phyloP scores from a whole-genome alignment of 495 filamentous ascomycete species.

The Friedmanniomyces endolithicus region DNA sequence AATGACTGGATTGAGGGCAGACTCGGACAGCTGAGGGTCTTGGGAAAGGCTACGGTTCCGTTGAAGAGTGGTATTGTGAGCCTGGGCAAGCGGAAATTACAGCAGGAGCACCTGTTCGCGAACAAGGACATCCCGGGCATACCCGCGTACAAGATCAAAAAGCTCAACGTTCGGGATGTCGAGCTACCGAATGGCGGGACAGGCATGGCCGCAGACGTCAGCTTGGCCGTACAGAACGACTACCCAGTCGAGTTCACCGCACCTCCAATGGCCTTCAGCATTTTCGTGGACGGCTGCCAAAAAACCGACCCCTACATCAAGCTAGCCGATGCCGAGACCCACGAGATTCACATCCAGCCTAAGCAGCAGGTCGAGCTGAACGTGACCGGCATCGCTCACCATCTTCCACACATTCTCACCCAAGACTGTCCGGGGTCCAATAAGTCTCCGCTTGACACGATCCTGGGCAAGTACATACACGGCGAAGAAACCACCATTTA shows the following conservation, averaged over 20 bases:
- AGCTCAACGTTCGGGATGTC: constrained; percentile 62
- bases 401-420: constrained; percentile 59
- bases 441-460: constrained; percentile 71
- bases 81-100: constrained; percentile 59
- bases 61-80: constrained; percentile 66
- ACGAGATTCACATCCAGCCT: constrained; percentile 50
- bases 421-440: constrained; percentile 57
- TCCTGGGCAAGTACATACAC: constrained; percentile 70
- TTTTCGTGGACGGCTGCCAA: constrained; percentile 67
- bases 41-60: constrained; percentile 54
- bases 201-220: constrained; percentile 66
- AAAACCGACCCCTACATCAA: constrained; percentile 48
- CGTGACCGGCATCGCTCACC: constrained; percentile 52
- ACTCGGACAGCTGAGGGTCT: constrained; percentile 51
- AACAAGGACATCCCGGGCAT: constrained; percentile 68
- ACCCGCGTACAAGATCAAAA: constrained; percentile 64
- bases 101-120: constrained; percentile 62
- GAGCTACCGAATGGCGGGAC: constrained; percentile 37
- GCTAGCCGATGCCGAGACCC: constrained; percentile 65
- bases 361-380: constrained; percentile 51
- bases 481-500: constrained; percentile 66
- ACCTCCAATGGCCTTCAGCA: constrained; percentile 68
- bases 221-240: constrained; percentile 52
- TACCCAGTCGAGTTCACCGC: constrained; percentile 63
- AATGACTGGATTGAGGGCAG: constrained; percentile 78